Evolutionary conservation across 2,329 filamentous ascomycete genomes (phyloP), one percentile per base, ranked within the genome.

Genomic region (Talaromyces sp.): DNA sequence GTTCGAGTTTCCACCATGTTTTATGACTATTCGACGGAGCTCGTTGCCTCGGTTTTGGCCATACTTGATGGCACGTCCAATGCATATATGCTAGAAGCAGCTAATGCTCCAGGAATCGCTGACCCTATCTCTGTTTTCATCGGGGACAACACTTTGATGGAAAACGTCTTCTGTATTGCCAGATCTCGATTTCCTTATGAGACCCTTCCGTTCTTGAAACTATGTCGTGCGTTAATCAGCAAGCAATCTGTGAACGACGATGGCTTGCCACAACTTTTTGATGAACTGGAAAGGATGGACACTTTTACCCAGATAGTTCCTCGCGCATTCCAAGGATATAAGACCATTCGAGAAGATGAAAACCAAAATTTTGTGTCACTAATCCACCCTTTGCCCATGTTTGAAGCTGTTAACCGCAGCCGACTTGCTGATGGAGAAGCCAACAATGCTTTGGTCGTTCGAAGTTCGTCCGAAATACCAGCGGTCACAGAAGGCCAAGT

Each of bases 131-230:
- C 72, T n/a, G 73, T 75, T 17, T 83, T 88, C 57, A 72, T 86
- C 20, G 73, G 79, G 16, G 84, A 89, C 57, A 70, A 77, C 17
- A 65, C 77, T 6, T 71, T 91, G 16, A 78, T 88, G 65, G 78
- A 76, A 24, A 70, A 72, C 16, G 72, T 88, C 56, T 84, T 96
- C 29, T 77, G 83, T 45, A 83, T 89, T 67, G 86, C 92, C 6
- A 81, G 87, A 39, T 82, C 84, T 55, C 86, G 93, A 50, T 97
- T 91, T 67, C 93, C 93, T 0, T 93, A 90, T 70, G 93, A 97
- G 72, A 86, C 90, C 42, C 73, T 86, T 2, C 91, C 92, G 0
- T 90, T 96, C 63, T 74, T 95, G 55, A 84, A 82, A 48, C 76
- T 95, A 35, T 88, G 86, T 66, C 86, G 85, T 50, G 83, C 82